Evolutionary conservation across 2,329 filamentous ascomycete genomes (phyloP).

Genomic region (Stylonectria norvegica): DNA sequence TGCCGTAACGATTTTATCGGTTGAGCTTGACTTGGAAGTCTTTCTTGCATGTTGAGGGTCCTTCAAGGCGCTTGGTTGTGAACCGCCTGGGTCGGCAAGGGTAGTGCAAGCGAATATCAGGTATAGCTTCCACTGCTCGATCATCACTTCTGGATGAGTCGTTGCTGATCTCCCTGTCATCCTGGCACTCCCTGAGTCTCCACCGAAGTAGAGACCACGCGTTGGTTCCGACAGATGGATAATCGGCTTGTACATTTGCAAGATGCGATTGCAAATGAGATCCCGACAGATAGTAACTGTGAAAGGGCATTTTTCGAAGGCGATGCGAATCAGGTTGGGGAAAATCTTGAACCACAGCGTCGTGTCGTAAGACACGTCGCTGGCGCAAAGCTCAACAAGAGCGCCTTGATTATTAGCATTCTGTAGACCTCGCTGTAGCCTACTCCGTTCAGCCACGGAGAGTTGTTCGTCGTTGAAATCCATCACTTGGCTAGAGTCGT

Average conservation of each 20-base stretch:
- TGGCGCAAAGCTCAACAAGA: constrained; percentile 89
- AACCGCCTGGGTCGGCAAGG: constrained; percentile 74
- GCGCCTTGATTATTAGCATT: constrained; percentile 81
- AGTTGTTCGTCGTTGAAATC: constrained; percentile 89
- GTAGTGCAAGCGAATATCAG: constrained; percentile 97
- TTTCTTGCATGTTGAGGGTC: constrained; percentile 76
- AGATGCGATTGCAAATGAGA: constrained; percentile 84
- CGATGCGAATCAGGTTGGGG: constrained; percentile 86
- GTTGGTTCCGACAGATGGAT: constrained; percentile 72
- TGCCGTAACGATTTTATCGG: constrained; percentile 81
- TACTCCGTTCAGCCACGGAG: constrained; percentile 86
- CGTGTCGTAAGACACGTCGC: constrained; percentile 90
- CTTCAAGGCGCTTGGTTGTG: constrained; percentile 40
- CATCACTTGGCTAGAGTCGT: constrained; percentile 83
- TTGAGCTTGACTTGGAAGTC: constrained; percentile 64
- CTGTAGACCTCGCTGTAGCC: constrained; percentile 84
- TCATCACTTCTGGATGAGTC: constrained; percentile 77
- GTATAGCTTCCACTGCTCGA: constrained; percentile 98
- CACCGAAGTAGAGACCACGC: constrained; percentile 61
- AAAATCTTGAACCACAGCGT: constrained; percentile 98
- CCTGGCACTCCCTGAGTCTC: constrained; percentile 54
- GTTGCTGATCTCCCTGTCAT: constrained; percentile 55
- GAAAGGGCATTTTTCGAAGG: constrained; percentile 86
- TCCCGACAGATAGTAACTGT: constrained; percentile 88
- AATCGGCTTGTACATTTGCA: constrained; percentile 89